phyloP scores from a whole-genome alignment of 176 grass and related monocot species.

The Paspalum vaginatum region DNA sequence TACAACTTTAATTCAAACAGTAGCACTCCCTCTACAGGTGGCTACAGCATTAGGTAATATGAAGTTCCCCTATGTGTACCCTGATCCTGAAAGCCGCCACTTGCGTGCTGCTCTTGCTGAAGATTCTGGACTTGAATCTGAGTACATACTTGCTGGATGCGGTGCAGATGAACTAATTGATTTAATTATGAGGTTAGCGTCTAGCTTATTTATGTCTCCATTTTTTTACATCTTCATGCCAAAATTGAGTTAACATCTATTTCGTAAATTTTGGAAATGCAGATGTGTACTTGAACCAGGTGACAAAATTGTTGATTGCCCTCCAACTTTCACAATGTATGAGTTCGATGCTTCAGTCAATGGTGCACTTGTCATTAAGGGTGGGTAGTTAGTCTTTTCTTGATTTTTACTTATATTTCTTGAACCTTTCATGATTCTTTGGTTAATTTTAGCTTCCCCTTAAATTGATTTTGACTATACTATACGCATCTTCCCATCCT shows the following conservation, averaged over 20 bases:
- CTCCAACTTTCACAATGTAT: constrained; percentile 99
- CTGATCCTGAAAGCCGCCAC: constrained; percentile 90
- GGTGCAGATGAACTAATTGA: constrained; percentile 98
- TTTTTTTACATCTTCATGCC: neutral
- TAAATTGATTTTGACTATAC: neutral
- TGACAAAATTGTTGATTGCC: constrained; percentile 94
- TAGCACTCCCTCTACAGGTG: constrained; percentile 52
- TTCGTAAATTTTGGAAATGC: constrained; percentile 35
- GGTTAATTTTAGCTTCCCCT: neutral
- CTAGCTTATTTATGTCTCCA: neutral
- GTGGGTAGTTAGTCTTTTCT: constrained; percentile 52
- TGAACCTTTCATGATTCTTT: neutral
- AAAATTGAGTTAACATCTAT: too few species aligned
- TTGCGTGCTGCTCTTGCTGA: constrained; percentile 85
- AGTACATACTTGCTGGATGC: constrained; percentile 94
- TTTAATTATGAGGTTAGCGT: constrained; percentile 92
- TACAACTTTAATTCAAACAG: neutral
- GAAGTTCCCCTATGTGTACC: constrained; percentile 97
- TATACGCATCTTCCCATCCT: constrained; percentile 22
- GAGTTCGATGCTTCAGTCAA: constrained; percentile 98
- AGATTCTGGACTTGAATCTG: constrained; percentile 82
- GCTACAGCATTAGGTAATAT: constrained; percentile 68
- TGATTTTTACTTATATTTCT: neutral
- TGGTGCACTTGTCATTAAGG: constrained; percentile 80
- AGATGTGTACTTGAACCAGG: constrained; percentile 98